These are phyloP conservation scores for Acanthamoeba culbertsoni DNA, from an alignment of 208 protist species.

Conservation along the genomic window DNA sequence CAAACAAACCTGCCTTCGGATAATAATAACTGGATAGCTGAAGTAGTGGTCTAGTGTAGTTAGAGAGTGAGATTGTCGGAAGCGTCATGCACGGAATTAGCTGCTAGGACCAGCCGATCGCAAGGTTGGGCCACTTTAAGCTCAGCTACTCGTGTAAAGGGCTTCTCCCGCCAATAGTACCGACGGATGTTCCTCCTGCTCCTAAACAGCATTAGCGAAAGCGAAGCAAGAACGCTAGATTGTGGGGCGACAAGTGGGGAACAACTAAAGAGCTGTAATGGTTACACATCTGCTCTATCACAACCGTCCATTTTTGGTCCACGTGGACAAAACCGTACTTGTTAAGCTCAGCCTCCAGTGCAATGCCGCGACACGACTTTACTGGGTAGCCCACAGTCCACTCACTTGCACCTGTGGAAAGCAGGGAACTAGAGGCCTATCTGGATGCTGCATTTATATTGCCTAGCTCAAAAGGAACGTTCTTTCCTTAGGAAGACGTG, in stretches of 20 bases:
- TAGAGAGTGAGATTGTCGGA: too few species aligned
- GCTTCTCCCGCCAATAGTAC: too few species aligned
- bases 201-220: too few species aligned
- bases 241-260: not conserved
- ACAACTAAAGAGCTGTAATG: not conserved
- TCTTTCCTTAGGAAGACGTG: too few species aligned
- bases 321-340: not conserved
- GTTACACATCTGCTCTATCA: not conserved
- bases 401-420: not conserved
- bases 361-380: conserved; percentile 9
- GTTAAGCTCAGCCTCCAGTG: not conserved
- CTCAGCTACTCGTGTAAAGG: not conserved
- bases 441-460: not conserved
- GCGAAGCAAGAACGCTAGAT: not conserved
- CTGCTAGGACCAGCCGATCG: not conserved
- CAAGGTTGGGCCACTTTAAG: not conserved
- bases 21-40: too few species aligned
- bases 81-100: too few species aligned
- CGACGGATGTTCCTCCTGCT: too few species aligned
- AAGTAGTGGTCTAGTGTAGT: too few species aligned
- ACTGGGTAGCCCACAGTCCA: not conserved
- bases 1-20: too few species aligned
- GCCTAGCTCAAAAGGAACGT: not conserved
- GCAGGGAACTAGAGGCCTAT: too few species aligned
- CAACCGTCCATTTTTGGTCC: conserved; percentile 21